phyloP scores from a whole-genome alignment of 2,329 filamentous ascomycete species.

The Trichophyton mentagrophytes region DNA sequence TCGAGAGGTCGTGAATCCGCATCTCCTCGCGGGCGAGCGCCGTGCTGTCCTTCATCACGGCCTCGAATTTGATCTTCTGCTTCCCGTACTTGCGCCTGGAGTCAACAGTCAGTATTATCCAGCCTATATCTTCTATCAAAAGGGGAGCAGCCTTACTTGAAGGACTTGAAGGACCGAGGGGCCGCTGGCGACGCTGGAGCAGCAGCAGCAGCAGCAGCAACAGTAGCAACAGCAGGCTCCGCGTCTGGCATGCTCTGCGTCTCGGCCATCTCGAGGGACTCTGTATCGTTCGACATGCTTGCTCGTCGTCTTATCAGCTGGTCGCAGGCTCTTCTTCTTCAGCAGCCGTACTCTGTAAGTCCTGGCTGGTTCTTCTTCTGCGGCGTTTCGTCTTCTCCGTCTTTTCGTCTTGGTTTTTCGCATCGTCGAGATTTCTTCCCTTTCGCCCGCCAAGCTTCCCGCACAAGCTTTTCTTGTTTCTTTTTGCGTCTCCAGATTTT shows the following conservation, averaged over 20 bases:
- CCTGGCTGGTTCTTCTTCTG: neutral
- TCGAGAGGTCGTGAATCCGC: slow-evolving; percentile 65
- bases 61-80: slow-evolving; percentile 67
- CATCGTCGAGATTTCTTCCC: neutral
- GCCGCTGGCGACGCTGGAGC: slow-evolving; percentile 23
- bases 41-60: slow-evolving; percentile 61
- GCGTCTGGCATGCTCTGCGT: slow-evolving; percentile 20
- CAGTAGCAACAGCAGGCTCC: neutral
- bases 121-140: neutral
- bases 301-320: too few relatives aligned
- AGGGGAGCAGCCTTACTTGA: slow-evolving; percentile 38
- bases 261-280: slow-evolving; percentile 19
- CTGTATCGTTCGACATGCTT: slow-evolving; percentile 24
- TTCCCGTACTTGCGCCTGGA: slow-evolving; percentile 76
- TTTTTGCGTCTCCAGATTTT: too few relatives aligned
- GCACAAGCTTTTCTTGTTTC: neutral
- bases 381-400: neutral
- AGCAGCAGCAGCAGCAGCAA: neutral
- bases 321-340: neutral
- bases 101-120: neutral
- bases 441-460: neutral
- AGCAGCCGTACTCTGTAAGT: neutral
- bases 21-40: slow-evolving; percentile 63
- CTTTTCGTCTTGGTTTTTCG: neutral
- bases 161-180: slow-evolving; percentile 51